A percentile compares a stretch with the other conserved stretches of the same genome.
These are phyloP conservation scores for Phytopythium cucurbitacearum DNA, from an alignment of 352 stramenopile genomes.

Conservation along the genomic window DNA sequence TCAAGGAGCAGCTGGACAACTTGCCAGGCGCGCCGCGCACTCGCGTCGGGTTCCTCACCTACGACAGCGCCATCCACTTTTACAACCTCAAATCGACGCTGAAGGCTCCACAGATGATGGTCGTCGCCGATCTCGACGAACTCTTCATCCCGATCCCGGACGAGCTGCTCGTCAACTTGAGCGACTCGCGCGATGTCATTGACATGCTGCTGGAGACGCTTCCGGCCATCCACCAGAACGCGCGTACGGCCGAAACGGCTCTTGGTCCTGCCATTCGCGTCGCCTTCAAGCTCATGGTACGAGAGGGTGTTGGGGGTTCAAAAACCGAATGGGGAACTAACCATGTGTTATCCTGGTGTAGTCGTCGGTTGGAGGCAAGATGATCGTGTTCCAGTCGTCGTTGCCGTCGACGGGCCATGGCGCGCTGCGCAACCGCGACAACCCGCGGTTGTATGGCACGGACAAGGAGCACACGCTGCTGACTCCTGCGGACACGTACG, in stretches of 20 bases:
- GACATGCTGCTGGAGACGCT: conserved; percentile 95
- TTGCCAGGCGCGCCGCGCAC: conserved; percentile 68
- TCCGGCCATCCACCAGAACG: conserved; percentile 86
- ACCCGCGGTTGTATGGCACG: conserved; percentile 72
- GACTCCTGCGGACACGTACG: conserved; percentile 77
- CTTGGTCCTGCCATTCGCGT: conserved; percentile 90
- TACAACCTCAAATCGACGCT: conserved; percentile 88
- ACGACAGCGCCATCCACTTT: conserved; percentile 83
- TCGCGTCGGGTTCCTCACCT: conserved; percentile 84
- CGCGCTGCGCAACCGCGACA: conserved; percentile 80
- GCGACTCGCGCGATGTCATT: conserved; percentile 91
- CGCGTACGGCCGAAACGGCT: conserved; percentile 69
- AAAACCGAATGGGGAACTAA: background rate
- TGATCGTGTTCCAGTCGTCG: conserved; percentile 87
- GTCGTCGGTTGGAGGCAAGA: conserved; percentile 84
- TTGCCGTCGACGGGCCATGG: conserved; percentile 75
- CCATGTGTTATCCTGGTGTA: conserved; percentile 65
- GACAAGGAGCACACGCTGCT: conserved; percentile 91
- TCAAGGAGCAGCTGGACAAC: conserved; percentile 79
- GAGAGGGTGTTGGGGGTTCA: conserved; percentile 36
- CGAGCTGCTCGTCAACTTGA: conserved; percentile 98
- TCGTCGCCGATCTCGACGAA: conserved; percentile 83
- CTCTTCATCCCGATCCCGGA: conserved; percentile 92
- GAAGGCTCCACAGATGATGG: conserved; percentile 88
- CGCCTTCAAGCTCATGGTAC: conserved; percentile 97